Conservation (phyloP, 2,329 filamentous ascomycete species). For the Colletotrichum sp. region DNA sequence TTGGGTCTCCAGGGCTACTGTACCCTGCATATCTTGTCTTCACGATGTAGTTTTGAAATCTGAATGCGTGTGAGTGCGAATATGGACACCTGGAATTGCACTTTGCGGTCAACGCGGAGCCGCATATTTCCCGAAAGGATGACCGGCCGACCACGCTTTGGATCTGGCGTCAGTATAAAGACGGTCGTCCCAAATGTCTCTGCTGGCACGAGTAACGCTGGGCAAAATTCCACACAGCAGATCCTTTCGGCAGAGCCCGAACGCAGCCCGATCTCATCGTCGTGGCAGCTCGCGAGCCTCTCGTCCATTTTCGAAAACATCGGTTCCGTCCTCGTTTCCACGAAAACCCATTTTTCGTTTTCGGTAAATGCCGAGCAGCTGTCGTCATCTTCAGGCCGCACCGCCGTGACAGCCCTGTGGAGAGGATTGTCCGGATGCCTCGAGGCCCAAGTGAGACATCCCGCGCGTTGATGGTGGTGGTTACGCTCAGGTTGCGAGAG, state of each 20-base stretch:
- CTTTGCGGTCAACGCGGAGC: neutral
- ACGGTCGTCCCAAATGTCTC: neutral
- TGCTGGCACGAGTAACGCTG: neutral
- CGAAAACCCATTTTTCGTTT: neutral
- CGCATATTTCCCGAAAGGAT: neutral
- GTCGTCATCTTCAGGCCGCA: neutral
- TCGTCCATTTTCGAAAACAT: neutral
- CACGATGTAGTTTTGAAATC: neutral
- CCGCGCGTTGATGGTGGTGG: neutral
- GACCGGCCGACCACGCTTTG: neutral
- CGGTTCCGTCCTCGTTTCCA: neutral
- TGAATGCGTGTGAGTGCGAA: neutral
- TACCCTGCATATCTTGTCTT: neutral
- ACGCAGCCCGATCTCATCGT: neutral
- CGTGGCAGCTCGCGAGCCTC: neutral
- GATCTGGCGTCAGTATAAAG: neutral
- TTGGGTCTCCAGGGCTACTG: neutral
- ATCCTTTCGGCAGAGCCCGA: neutral
- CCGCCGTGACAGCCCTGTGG: neutral
- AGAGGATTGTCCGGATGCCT: neutral
- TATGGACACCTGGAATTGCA: neutral
- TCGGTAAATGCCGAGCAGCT: neutral
- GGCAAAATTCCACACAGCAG: neutral
- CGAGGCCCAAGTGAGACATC: neutral
- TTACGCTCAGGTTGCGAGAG: neutral